A percentile compares a stretch with the other conserved stretches of the same genome.
Conservation (phyloP, 257 asterid genomes). For the Primulina eburnea region DNA sequence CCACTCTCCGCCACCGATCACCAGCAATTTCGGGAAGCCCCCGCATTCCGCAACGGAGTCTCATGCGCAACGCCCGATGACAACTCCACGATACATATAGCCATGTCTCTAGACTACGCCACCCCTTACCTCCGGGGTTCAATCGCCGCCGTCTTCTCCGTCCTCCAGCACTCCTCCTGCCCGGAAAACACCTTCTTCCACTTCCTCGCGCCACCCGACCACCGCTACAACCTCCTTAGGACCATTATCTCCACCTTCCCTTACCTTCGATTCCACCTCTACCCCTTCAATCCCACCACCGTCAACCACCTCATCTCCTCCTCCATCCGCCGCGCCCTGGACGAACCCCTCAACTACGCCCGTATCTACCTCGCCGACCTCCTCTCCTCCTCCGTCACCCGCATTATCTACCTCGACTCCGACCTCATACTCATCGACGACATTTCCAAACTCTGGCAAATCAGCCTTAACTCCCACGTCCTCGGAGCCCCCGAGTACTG, state of each 20-base stretch:
- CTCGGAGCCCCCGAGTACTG: slow-evolving; percentile 85
- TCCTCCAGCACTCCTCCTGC: slow-evolving; percentile 79
- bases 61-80: slow-evolving; percentile 43
- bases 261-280: slow-evolving; percentile 64
- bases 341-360: slow-evolving; percentile 87
- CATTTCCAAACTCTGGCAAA: slow-evolving; percentile 57
- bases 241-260: slow-evolving; percentile 75
- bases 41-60: slow-evolving; percentile 81
- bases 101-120: slow-evolving; percentile 84
- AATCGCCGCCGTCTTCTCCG: slow-evolving; percentile 83
- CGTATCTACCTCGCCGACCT: slow-evolving; percentile 83
- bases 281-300: slow-evolving; percentile 59
- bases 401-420: slow-evolving; percentile 79
- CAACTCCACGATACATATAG: slow-evolving; percentile 56
- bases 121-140: slow-evolving; percentile 94
- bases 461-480: slow-evolving; percentile 47
- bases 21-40: slow-evolving; percentile 73
- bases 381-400: slow-evolving; percentile 49
- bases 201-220: slow-evolving; percentile 57
- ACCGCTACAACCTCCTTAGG: slow-evolving; percentile 48
- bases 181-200: slow-evolving; percentile 84
- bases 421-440: slow-evolving; percentile 86
- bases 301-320: slow-evolving; percentile 75
- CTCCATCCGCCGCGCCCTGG: slow-evolving; percentile 85
- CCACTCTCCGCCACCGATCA: slow-evolving; percentile 28